These are phyloP conservation scores for Schizosaccharomyces japonicus DNA, from an alignment of 805 yeast genomes.

Conservation along the genomic window DNA sequence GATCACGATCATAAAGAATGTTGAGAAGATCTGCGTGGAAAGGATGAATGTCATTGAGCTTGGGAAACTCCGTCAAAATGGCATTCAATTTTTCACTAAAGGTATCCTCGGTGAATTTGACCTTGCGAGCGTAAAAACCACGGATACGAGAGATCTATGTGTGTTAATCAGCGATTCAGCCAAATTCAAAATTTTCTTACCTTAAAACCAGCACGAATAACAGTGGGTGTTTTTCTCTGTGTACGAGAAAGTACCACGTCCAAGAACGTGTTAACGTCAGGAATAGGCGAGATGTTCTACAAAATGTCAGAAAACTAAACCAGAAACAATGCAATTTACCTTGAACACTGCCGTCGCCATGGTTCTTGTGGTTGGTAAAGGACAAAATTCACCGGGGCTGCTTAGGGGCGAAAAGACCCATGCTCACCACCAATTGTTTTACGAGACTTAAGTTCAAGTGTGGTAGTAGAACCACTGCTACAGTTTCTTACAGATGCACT, in stretches of 20 bases:
- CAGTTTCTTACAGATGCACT: too few species aligned
- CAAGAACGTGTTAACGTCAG: conserved; percentile 26
- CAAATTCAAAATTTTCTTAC: neutral
- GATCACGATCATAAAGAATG: conserved; percentile 91
- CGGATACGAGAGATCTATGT: conserved; percentile 89
- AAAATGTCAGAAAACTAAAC: neutral
- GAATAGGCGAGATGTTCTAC: conserved; percentile 10
- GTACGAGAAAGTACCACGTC: conserved; percentile 93
- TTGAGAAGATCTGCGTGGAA: conserved; percentile 96
- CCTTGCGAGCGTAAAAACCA: conserved; percentile 95
- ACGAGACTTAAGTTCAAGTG: too few species aligned
- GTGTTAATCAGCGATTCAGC: conserved; percentile 35
- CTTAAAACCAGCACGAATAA: conserved; percentile 24
- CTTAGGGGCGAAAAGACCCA: too few species aligned
- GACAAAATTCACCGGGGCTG: neutral
- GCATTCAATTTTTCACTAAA: conserved; percentile 80
- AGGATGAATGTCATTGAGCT: conserved; percentile 92
- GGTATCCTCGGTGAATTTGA: conserved; percentile 82
- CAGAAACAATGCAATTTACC: neutral
- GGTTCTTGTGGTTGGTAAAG: neutral
- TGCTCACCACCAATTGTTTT: too few species aligned
- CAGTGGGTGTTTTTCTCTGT: conserved; percentile 98
- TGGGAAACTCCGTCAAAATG: conserved; percentile 71
- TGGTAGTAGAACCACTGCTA: too few species aligned
- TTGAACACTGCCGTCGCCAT: conserved; percentile 4